Base-by-base conservation (phyloP, 2,329 filamentous ascomycete genomes). In the Juglanconis sp. region DNA sequence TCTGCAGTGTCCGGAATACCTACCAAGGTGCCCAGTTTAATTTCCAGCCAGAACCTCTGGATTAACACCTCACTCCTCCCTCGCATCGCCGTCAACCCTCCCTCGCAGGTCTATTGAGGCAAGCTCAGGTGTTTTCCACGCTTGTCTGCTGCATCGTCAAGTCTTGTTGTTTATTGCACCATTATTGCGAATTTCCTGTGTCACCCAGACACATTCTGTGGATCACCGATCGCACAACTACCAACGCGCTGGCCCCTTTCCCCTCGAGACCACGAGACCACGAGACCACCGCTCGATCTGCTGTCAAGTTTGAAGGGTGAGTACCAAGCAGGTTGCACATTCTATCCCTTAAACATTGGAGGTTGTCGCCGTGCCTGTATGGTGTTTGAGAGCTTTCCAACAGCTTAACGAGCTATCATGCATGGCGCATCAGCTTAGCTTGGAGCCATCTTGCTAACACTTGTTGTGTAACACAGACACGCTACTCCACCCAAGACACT, bases 21-120 rank as follows among this genome's bases (percentile, higher is more conserved):
- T 7, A 44, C 40, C 17, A 46, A 50, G 61, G 61, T 56, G 61
- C 58, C 57, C 57, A 52, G 35, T 63, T 59, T 59, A 52, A 63
- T 63, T 61, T 57, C 57, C 59, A 53, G 51, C 48, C 53, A 55
- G 46, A 47, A 50, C 55, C 55, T 47, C 34, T 47, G 40, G 10
- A 57, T 38, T 35, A 48, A 50, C 55, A 55, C 61, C 49, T 60
- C 51, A 31, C 56, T 40, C 52, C 46, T 54, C 54, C 44, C 32
- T n/a, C 36, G 17, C 34, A 40, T 40, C 47, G 44, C 52, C 46
- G 5, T 38, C 15, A 36, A 48, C 34, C 31, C 24, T 54, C 46
- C 36, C 56, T 47, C 53, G 42, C 42, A 60, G 51, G 32, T 56
- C 52, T 53, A 55, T 31, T 35, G 51, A 60, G 50, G 24, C 53